Base-by-base conservation (phyloP, 1,284 basidiomycete species). In the Apiotrichum gamsii region DNA sequence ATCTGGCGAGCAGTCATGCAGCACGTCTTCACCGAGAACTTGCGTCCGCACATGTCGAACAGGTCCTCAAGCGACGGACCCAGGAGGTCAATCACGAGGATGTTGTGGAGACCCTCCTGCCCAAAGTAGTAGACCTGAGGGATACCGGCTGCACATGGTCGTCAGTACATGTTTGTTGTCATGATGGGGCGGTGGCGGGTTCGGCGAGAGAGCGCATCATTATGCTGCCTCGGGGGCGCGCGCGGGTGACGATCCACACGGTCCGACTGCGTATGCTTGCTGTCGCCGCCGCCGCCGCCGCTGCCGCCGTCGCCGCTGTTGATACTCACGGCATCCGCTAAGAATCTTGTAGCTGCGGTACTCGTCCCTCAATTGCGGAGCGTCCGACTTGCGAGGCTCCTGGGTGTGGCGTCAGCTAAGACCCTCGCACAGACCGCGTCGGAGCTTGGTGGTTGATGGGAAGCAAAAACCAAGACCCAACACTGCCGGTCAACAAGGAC, bases 1-100 rank as follows among this genome's bases (percentile, higher is more conserved):
- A 95, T 95, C 73, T 95, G 90, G 65, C 89, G 85, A 43, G 91
- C 91, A 39, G 88, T 87, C 90, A 95, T 93, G 73, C 89, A 91
- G 32, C 93, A 90, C 0, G 95, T 98, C 80, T 98, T 98, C 65
- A 99, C 79, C 56, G 81, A 86, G 76, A 98, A 98, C 72, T 96
- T 96, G 75, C 94, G 85, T 77, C 93, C 93, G 80, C 94, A 98
- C 69, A 97, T 97, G 79, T 98, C 98, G 85, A 98, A 99, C 15
- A 98, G 80, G 66, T 99, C 95, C 74, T 99, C 95, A 43, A 96
- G 75, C 62, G 85, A 90, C 0, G 90, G 90, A 3, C 91, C 91
- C 16, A 96, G 80, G 20, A 96, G 80, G 75, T 96, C 91, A 65
- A 96, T 95, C 56, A 96, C 90, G 54, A 96, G 82, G 60, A 95